Percentiles rank a stretch among this genome's conserved stretches.
phyloP scores from a whole-genome alignment of 345 rosid species.

The Citrus medica region DNA sequence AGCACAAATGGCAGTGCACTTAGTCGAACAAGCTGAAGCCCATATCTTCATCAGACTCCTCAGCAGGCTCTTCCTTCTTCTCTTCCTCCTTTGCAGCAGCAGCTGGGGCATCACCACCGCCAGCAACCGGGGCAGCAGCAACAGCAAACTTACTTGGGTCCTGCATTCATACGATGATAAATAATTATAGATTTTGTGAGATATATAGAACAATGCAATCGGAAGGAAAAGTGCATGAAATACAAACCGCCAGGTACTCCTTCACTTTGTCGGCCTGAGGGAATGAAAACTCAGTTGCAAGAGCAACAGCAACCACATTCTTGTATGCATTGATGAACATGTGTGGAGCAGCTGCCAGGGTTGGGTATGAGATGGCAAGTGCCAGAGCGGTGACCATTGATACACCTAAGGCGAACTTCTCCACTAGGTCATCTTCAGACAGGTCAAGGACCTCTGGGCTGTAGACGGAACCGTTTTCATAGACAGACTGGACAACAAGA shows the following conservation, averaged over 20 bases:
- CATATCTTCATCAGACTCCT: conserved; percentile 89
- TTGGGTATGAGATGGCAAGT: conserved; percentile 80
- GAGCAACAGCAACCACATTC: conserved; percentile 66
- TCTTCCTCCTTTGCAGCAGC: conserved; percentile 56
- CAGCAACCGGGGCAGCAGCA: conserved; percentile 42
- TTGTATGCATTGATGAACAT: conserved; percentile 92
- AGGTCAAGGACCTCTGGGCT: conserved; percentile 84
- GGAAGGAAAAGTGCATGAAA: too few species aligned
- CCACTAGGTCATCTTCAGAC: conserved; percentile 74
- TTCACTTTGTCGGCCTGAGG: conserved; percentile 84
- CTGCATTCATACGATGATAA: conserved; percentile 21
- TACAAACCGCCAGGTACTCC: conserved; percentile 67
- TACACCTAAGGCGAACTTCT: conserved; percentile 75
- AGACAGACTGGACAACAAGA: conserved; percentile 65
- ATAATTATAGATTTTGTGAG: neutral
- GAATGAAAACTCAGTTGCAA: conserved; percentile 71
- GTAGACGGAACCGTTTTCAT: conserved; percentile 85
- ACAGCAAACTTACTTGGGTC: conserved; percentile 84
- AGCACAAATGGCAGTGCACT: neutral
- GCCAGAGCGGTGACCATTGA: conserved; percentile 69
- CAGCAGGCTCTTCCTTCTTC: conserved; percentile 75
- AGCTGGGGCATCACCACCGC: conserved; percentile 26
- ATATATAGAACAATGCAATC: neutral
- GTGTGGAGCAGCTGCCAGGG: conserved; percentile 85
- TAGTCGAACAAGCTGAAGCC: conserved; percentile 81